Evolutionary conservation across 2,329 filamentous ascomycete species (phyloP), one percentile per base, ranked within the genome.

Genomic region (Graphiopsis chlorocephala): DNA sequence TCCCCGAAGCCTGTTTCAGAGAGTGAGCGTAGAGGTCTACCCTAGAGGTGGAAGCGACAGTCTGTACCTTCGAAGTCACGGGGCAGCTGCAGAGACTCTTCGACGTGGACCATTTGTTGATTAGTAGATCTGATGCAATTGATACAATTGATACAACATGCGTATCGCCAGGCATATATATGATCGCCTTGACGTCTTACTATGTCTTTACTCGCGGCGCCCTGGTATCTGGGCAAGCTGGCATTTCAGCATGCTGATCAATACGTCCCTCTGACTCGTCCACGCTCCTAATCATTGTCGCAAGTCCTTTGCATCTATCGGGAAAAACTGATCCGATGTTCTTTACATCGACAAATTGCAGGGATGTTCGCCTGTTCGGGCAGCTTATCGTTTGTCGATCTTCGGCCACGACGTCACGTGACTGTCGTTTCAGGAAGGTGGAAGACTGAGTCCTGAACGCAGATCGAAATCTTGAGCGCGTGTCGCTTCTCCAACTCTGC

Each of bases 41-140:
- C 4, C 25, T 15, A 7, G 15, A 10, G 15, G 3, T 29, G 48
- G 26, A 17, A 10, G 3, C 20, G 11, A n/a, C 10, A 2, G 17
- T 47, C 7, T 75, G 12, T 52, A 71, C 72, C 74, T 72, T 76
- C 74, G 59, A 78, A 78, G 66, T 78, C 76, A 48, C 76, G 72
- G 2, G 76, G 75, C n/a, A 77, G 65, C 64, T 78, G 76, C 45
- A 77, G 66, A 33, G 72, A 68, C 48, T 75, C 71, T 66, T 78
- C 74, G 25, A 74, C 69, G 52, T 77, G 73, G 29, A 73, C 66
- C 70, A 72, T 73, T 26, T 69, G 29, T 20, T 52, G 48, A 20
- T 31, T 7, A 5, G 20, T 31, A 10, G 23, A 31, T n/a, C n/a
- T n/a, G n/a, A n/a, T n/a, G n/a, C n/a, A n/a, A n/a, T 29, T 35